These are phyloP conservation scores for Sinapis alba DNA, from an alignment of 441 rosid genomes.

Conservation along the genomic window DNA sequence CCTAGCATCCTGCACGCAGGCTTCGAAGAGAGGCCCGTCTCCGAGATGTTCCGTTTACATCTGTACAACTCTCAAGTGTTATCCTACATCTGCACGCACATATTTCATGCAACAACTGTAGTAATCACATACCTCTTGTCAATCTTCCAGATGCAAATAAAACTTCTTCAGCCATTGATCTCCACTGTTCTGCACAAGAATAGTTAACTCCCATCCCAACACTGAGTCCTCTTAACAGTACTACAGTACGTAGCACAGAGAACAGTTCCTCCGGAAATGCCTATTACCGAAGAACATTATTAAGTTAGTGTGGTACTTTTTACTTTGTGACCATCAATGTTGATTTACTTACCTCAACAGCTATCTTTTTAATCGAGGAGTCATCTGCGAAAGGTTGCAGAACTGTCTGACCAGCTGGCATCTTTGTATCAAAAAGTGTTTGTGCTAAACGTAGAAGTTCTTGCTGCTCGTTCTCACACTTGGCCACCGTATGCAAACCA, in stretches of 20 bases:
- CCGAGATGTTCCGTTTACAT: constrained; percentile 19
- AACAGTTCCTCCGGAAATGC: constrained; percentile 91
- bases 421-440: constrained; percentile 88
- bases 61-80: constrained; percentile 21
- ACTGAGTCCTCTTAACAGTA: constrained; percentile 88
- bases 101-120: background rate
- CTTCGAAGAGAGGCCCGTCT: constrained; percentile 22
- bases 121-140: constrained; percentile 44
- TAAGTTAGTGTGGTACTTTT: constrained; percentile 9
- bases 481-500: constrained; percentile 69
- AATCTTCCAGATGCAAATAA: constrained; percentile 72
- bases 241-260: constrained; percentile 84
- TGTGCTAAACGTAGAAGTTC: constrained; percentile 83
- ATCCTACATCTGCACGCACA: background rate
- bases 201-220: constrained; percentile 89
- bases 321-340: background rate
- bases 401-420: constrained; percentile 79
- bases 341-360: constrained; percentile 59
- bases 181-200: constrained; percentile 89
- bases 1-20: constrained; percentile 12
- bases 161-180: constrained; percentile 87
- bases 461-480: constrained; percentile 64
- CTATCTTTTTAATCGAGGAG: constrained; percentile 78
- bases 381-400: constrained; percentile 93
- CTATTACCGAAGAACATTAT: constrained; percentile 42